phyloP scores from a whole-genome alignment of 352 stramenopile species.

The Globisporangium nodosum region DNA sequence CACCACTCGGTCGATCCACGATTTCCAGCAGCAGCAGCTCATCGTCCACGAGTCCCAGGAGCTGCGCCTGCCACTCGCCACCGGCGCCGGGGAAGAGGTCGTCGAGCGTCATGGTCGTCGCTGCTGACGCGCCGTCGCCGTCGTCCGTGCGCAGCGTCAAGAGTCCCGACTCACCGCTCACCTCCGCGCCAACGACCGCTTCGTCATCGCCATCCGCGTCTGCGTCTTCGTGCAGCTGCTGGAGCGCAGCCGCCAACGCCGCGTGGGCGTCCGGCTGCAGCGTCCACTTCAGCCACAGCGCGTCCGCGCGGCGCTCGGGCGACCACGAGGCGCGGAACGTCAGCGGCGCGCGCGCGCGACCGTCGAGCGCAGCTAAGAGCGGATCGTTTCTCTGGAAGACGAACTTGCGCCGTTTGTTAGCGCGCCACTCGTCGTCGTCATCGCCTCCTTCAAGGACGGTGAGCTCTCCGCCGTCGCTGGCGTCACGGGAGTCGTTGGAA shows the following conservation, averaged over 20 bases:
- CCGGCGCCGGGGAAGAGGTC: slow-evolving; percentile 23
- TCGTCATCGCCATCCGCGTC: too few species aligned
- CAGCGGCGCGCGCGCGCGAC: not conserved
- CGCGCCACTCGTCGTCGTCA: not conserved
- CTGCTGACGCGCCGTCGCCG: not conserved
- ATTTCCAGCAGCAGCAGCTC: slow-evolving; percentile 36
- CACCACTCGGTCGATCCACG: not conserved
- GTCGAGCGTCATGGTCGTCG: slow-evolving; percentile 9
- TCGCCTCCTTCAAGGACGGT: not conserved
- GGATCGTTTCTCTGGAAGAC: not conserved
- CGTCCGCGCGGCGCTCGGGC: slow-evolving; percentile 1
- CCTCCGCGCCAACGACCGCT: not conserved
- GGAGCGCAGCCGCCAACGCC: not conserved
- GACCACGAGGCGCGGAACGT: slow-evolving; percentile 12
- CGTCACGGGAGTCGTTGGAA: not conserved
- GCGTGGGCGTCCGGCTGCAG: not conserved
- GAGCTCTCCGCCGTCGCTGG: too few species aligned
- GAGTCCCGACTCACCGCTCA: not conserved
- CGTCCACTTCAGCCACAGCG: slow-evolving; percentile 9
- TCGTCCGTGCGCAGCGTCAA: not conserved
- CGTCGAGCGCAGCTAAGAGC: not conserved
- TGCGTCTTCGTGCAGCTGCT: not conserved
- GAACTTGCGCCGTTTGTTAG: not conserved
- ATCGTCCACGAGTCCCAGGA: slow-evolving; percentile 18
- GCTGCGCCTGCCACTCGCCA: slow-evolving; percentile 10